Evolutionary conservation across 768 basidiomycete species (phyloP), one percentile per base, ranked within the genome.

Genomic region (Mycena pura): DNA sequence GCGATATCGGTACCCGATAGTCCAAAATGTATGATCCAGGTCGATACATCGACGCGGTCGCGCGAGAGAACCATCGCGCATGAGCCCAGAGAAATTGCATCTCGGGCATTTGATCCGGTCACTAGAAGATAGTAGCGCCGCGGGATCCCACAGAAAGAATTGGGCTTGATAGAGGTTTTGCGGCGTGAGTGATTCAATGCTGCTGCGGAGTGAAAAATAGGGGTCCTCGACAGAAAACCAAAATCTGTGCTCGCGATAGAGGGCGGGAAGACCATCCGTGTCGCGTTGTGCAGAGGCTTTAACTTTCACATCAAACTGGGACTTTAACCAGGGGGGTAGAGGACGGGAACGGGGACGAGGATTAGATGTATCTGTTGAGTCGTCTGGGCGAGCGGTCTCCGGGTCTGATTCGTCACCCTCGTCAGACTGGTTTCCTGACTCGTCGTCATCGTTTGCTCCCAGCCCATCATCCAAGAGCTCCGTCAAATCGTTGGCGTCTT

Each of bases 141-240:
- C 54, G 3, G 53, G 54, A 28, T 56, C 45, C 53, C 53, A 55
- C 22, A 55, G 15, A 17, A 55, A 55, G 10, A 55, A 56, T 19
- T 21, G 6, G 9, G 7, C 45, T 8, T 46, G 45, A 17, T 28
- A 28, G 9, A 46, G 45, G 9, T 17, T 46, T n/a, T 46, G 25
- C 8, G 45, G 45, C 7, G 27, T 46, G 13, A 46, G 24, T 29
- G 13, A 5, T 28, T 13, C 27, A 15, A 28, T 46, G 17, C n/a
- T 28, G 8, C 25, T n/a, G n/a, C n/a, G n/a, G n/a, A 46, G n/a
- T 13, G 25, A 46, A 29, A 46, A 46, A 17, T 28, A 46, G 9
- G 45, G 45, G n/a, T 44, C 43, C 24, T 44, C 14, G 7, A 13
- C 25, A 7, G 45, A 27, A n/a, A 46, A 46, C 45, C 45, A 46